phyloP scores from a whole-genome alignment of 139 green algal species.

The Chlorella sp. region DNA sequence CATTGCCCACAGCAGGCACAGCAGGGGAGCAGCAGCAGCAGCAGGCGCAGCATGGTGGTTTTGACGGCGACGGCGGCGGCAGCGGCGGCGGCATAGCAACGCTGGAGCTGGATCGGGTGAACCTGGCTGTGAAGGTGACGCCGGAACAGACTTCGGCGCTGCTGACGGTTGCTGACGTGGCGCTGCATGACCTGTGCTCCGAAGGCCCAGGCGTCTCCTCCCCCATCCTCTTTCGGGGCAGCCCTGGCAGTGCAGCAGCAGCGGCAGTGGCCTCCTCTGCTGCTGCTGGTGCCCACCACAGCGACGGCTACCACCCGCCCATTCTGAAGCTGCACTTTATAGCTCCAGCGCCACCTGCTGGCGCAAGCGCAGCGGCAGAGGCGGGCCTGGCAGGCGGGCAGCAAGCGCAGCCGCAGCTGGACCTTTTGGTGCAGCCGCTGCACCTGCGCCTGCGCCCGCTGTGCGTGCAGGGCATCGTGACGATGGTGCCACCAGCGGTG shows the following conservation, averaged over 20 bases:
- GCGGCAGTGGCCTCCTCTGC: background rate
- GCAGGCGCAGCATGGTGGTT: background rate
- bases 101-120: background rate
- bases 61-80: background rate
- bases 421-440: constrained; percentile 47
- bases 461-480: constrained; percentile 8
- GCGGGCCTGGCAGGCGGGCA: background rate
- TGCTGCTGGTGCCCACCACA: background rate
- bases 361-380: background rate
- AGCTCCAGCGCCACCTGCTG: background rate
- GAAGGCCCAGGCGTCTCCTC: background rate
- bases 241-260: background rate
- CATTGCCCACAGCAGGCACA: background rate
- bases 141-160: background rate
- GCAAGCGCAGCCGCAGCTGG: constrained; percentile 7
- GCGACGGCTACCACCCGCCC: background rate
- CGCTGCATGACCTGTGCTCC: constrained; percentile 32
- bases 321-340: constrained; percentile 21
- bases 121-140: constrained; percentile 4
- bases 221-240: background rate
- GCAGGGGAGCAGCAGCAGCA: background rate
- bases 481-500: background rate
- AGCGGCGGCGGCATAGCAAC: background rate
- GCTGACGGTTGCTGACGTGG: constrained; percentile 17
- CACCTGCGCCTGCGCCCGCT: background rate